phyloP scores from a whole-genome alignment of 176 grass and related monocot species.

The Oryza coarctata region DNA sequence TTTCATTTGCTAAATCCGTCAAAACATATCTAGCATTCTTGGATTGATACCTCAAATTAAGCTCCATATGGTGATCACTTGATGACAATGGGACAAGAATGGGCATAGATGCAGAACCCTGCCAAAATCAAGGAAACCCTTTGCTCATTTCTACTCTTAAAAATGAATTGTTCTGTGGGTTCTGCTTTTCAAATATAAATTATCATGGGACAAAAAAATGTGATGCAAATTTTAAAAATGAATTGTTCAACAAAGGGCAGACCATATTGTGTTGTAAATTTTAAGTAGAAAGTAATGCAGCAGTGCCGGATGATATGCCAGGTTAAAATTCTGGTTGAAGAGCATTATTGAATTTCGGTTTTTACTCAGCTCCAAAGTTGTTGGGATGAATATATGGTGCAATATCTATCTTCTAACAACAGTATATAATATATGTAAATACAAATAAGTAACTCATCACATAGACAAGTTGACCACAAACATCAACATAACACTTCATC shows the following conservation, averaged over 20 bases:
- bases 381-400: conserved; percentile 2
- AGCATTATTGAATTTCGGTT: not conserved
- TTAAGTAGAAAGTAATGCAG: not conserved
- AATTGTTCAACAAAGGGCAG: too few species aligned
- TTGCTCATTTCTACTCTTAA: not conserved
- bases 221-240: too few species aligned
- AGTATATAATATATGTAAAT: not conserved
- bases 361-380: not conserved
- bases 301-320: not conserved
- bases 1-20: conserved; percentile 67
- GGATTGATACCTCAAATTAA: conserved; percentile 54
- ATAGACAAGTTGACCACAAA: not conserved
- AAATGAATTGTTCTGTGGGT: not conserved
- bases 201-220: not conserved
- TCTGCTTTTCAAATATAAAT: not conserved
- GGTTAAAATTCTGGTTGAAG: conserved; percentile 9
- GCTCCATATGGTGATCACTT: conserved; percentile 61
- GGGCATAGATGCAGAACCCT: conserved; percentile 47
- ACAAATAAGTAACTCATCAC: not conserved
- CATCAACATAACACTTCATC: not conserved
- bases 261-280: too few species aligned
- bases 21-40: conserved; percentile 65
- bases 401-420: not conserved
- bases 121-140: conserved; percentile 34
- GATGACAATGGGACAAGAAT: conserved; percentile 61